Conservation (phyloP, 2,329 filamentous ascomycete species). For the Penicillium sp. region DNA sequence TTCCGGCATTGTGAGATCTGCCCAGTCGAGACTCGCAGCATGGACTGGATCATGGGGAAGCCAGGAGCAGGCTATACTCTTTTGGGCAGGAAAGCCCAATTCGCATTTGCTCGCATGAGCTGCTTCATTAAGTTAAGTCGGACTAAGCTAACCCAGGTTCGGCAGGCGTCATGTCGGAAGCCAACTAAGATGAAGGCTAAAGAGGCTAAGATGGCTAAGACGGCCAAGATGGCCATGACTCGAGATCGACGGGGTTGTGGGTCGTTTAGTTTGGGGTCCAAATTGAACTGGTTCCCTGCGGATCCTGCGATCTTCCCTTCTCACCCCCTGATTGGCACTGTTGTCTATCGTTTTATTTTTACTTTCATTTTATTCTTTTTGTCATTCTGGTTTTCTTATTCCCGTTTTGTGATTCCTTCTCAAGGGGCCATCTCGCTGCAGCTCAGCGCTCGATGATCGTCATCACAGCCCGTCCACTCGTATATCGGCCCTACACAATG, state of each 20-base stretch:
- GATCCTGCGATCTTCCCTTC: slow-evolving; percentile 5
- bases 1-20: neutral
- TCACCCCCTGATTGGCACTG: neutral
- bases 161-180: neutral
- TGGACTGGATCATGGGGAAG: neutral
- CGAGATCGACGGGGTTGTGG: slow-evolving; percentile 3
- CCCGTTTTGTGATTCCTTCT: neutral
- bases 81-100: too few species aligned
- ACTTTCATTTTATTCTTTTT: neutral
- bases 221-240: neutral
- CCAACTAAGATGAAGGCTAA: neutral
- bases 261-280: slow-evolving; percentile 10
- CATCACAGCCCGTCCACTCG: neutral
- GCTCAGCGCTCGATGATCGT: neutral
- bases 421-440: neutral
- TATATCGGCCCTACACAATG: neutral
- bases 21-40: neutral
- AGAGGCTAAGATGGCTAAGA: neutral
- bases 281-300: neutral
- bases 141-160: neutral
- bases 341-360: neutral
- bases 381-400: neutral
- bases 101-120: slow-evolving; percentile 3
- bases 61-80: too few species aligned
- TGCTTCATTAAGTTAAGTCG: slow-evolving; percentile 4